Percentiles rank a stretch among this genome's conserved stretches.
Evolutionary conservation across 768 basidiomycete species (phyloP).

Genomic region (Boletus subparvulus): DNA sequence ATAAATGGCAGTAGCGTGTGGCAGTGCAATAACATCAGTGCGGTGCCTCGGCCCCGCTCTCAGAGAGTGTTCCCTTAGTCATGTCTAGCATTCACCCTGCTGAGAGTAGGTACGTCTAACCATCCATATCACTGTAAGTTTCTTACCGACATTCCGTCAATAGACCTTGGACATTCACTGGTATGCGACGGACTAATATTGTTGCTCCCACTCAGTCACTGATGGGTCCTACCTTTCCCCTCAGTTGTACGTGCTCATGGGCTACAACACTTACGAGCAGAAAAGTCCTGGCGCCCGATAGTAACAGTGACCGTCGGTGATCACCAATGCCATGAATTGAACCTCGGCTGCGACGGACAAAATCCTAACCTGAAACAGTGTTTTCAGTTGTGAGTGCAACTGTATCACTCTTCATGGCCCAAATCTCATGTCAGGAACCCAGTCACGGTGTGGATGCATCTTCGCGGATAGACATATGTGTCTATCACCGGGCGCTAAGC

Average conservation of each 20-base stretch:
- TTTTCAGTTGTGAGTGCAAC: conserved; percentile 49
- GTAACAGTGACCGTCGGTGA: conserved; percentile 56
- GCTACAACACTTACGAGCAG: conserved; percentile 46
- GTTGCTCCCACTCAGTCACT: no score
- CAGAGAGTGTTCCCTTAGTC: no score
- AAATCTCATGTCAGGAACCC: background rate
- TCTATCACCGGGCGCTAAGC: conserved; percentile 58
- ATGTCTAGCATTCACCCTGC: no score
- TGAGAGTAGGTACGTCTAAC: no score
- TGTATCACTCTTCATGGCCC: background rate
- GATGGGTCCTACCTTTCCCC: background rate
- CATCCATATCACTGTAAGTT: no score
- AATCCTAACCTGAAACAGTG: conserved; percentile 61
- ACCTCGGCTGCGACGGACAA: conserved; percentile 67
- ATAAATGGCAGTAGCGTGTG: no score
- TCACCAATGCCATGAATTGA: conserved; percentile 51
- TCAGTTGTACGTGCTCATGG: conserved; percentile 43
- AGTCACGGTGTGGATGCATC: conserved; percentile 42
- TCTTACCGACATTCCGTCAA: no score
- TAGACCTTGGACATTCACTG: conserved; percentile 15
- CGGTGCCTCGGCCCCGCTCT: no score
- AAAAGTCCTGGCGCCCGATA: conserved; percentile 68
- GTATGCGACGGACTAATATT: background rate
- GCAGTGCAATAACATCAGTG: no score
- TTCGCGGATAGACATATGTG: conserved; percentile 50